Evolutionary conservation across 352 stramenopile genomes (phyloP).

Genomic region (Phytophthora syringae): DNA sequence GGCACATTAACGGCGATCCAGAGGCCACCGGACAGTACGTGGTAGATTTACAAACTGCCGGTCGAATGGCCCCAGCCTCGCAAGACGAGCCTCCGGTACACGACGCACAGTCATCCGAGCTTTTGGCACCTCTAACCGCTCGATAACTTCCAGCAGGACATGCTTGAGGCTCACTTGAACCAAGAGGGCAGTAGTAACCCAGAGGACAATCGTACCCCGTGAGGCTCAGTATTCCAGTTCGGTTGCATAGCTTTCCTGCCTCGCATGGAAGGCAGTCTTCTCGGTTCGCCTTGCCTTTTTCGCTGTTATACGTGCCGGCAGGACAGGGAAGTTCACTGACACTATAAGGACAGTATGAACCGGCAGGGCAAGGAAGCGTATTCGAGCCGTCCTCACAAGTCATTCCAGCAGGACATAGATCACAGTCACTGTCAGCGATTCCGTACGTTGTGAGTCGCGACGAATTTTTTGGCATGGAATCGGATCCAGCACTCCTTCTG

Average conservation of each 20-base stretch:
- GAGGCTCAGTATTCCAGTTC: slow-evolving; percentile 64
- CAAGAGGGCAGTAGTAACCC: slow-evolving; percentile 74
- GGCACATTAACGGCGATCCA: slow-evolving; percentile 58
- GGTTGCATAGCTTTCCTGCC: slow-evolving; percentile 78
- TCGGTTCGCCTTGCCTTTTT: slow-evolving; percentile 38
- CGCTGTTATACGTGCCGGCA: slow-evolving; percentile 64
- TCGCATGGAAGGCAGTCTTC: slow-evolving; percentile 70
- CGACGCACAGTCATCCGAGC: slow-evolving; percentile 43
- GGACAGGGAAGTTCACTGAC: slow-evolving; percentile 60
- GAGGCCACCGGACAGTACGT: slow-evolving; percentile 69
- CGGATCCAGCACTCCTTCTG: slow-evolving; percentile 71
- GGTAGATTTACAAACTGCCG: slow-evolving; percentile 52
- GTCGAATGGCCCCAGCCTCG: slow-evolving; percentile 45
- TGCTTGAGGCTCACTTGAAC: slow-evolving; percentile 34
- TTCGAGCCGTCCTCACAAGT: slow-evolving; percentile 81
- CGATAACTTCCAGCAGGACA: slow-evolving; percentile 63
- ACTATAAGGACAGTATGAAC: slow-evolving; percentile 60
- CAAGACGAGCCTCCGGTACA: slow-evolving; percentile 78
- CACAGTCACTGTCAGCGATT: slow-evolving; percentile 65
- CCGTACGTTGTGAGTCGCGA: slow-evolving; percentile 62
- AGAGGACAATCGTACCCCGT: slow-evolving; percentile 69
- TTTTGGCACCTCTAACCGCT: slow-evolving; percentile 39
- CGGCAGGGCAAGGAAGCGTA: slow-evolving; percentile 68
- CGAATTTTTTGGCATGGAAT: slow-evolving; percentile 68
- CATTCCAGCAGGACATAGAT: slow-evolving; percentile 83